phyloP scores from a whole-genome alignment of 108 stramenopile species.

The Pseudonitzschia multiseries region DNA sequence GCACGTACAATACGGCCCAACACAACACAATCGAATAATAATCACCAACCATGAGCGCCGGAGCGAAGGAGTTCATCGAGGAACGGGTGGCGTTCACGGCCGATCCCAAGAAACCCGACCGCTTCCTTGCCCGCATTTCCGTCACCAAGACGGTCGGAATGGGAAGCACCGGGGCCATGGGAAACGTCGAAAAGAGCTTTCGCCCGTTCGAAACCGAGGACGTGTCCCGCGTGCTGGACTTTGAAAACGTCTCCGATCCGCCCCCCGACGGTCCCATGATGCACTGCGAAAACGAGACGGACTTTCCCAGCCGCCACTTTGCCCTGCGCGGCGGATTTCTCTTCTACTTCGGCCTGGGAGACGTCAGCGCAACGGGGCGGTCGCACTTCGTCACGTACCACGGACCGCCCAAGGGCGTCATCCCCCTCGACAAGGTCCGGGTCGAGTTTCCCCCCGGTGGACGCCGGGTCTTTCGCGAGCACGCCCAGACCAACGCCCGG shows the following conservation, averaged over 20 bases:
- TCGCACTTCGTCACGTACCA: slow-evolving; percentile 39
- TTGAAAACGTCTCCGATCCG: slow-evolving; percentile 55
- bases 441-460: slow-evolving; percentile 84
- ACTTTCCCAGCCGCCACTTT: slow-evolving; percentile 65
- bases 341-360: slow-evolving; percentile 61
- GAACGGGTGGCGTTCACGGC: slow-evolving; percentile 36
- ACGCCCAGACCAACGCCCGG: slow-evolving; percentile 74
- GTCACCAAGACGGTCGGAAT: slow-evolving; percentile 34
- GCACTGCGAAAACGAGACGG: slow-evolving; percentile 52
- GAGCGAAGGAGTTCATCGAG: slow-evolving; percentile 41
- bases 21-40: too few species aligned
- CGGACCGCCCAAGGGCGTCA: slow-evolving; percentile 57
- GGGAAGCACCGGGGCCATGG: background rate
- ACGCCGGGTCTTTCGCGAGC: slow-evolving; percentile 83
- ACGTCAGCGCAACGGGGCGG: slow-evolving; percentile 43
- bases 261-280: slow-evolving; percentile 64
- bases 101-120: slow-evolving; percentile 24
- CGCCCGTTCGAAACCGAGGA: slow-evolving; percentile 52
- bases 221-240: slow-evolving; percentile 78
- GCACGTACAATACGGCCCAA: too few species aligned
- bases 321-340: slow-evolving; percentile 68
- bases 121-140: slow-evolving; percentile 44
- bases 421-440: slow-evolving; percentile 63
- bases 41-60: slow-evolving; percentile 4
- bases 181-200: slow-evolving; percentile 39